Base-by-base conservation (phyloP, 148 eudicot species). In the Camellia granthamiana region DNA sequence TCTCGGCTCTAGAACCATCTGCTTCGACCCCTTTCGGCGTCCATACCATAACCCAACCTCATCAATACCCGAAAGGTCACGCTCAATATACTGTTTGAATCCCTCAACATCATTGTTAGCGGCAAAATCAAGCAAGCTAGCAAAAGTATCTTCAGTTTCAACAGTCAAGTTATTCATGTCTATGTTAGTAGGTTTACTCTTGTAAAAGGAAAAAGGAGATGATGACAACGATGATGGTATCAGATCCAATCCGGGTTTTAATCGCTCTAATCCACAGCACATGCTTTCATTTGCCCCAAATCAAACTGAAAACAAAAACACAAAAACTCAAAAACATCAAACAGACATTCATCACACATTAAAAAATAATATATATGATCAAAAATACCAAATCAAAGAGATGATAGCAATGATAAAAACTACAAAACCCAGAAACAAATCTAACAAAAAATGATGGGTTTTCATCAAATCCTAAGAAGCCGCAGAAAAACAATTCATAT, bases 1-100 rank as follows among this genome's bases (percentile, higher is more conserved):
- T 78, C 91, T 77, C n/a, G 84, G 89, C 80, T 86, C 90, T 42
- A 88, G 81, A 69, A 87, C 90, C 94, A 91, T 90, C 49, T 86
- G 90, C 72, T 85, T 93, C 1, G 94, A 91, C 44, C 93, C 90
- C 66, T 88, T 87, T 61, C 84, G 83, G 47, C 93, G 88, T 8
- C 90, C 90, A 82, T 93, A 93, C 97, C 97, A 93, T 72, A 85
- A 49, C 19, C 93, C 94, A 19, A 86, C 84, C 66, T 88, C 91
- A 68, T 91, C 85, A 74, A 87, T 71, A 64, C 81, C 80, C 23
- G 91, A 85, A 5, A 89, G 88, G 49, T 88, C 88, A 16, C 75
- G 79, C 65, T 88, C 90, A 62, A 83, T 51, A 51, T 47, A 81
- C 38, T 30, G 78, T 77, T 84, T 91, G 69, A 90, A 93, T 69